Percentiles rank a stretch among this genome's conserved stretches.
Conservation (phyloP, 345 rosid species). For the Pelargonium nanum region DNA sequence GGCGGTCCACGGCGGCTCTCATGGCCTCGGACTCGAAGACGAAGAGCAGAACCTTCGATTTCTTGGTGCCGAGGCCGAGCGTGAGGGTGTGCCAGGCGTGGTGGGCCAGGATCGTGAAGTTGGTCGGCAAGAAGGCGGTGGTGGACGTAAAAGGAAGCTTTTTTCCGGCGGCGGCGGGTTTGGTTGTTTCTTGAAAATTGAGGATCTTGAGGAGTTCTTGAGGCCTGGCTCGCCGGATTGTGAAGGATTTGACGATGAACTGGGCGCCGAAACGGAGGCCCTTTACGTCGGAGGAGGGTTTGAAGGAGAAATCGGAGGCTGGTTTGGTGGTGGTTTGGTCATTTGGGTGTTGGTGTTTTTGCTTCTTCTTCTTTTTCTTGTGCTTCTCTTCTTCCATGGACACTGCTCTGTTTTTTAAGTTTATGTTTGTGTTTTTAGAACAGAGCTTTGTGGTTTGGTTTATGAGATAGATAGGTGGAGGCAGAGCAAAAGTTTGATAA, state of each 20-base stretch:
- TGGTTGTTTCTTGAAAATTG: conserved; percentile 43
- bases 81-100: conserved; percentile 96
- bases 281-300: conserved; percentile 64
- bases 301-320: conserved; percentile 62
- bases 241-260: conserved; percentile 86
- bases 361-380: conserved; percentile 60
- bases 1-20: conserved; percentile 43
- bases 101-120: conserved; percentile 90
- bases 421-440: background rate
- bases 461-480: background rate
- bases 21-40: conserved; percentile 72
- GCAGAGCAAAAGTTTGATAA: background rate
- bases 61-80: conserved; percentile 81
- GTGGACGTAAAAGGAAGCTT: conserved; percentile 59
- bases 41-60: conserved; percentile 66
- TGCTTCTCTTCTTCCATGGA: conserved; percentile 57
- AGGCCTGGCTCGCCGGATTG: conserved; percentile 68
- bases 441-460: background rate
- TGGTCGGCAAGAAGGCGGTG: conserved; percentile 75
- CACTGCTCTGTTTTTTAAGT: conserved; percentile 7
- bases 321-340: conserved; percentile 30
- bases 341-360: conserved; percentile 54
- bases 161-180: conserved; percentile 8
- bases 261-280: conserved; percentile 90
- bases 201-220: conserved; percentile 75